Evolutionary conservation across 2,329 filamentous ascomycete genomes (phyloP), one percentile per base, ranked within the genome.

Genomic region (Alternaria solani): DNA sequence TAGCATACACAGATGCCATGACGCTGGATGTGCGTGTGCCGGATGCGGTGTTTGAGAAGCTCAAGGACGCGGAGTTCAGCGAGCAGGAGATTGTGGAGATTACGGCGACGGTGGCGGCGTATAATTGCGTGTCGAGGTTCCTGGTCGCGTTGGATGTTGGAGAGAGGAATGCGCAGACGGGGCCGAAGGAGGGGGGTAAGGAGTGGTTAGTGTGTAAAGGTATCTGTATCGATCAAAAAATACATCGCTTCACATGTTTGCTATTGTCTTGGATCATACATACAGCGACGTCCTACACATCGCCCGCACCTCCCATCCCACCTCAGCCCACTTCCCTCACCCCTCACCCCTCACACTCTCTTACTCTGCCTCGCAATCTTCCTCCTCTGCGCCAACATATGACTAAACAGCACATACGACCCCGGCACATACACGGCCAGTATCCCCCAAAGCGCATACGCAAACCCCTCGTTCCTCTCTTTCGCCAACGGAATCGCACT

Each of bases 341-440:
- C 4, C 4, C 25, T 7, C 14, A 2, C 11, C 1, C 49, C 11
- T 34, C 18, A 61, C 2, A 28, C 46, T 1, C n/a, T 48, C 25
- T 16, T 39, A 9, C 23, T 57, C 42, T 57, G 51, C 43, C 39
- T 52, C 4, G 38, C 47, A 28, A 94, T 87, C 85, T 93, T 96
- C 67, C 87, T 85, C 69, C 94, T 86, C 85, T 99, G 95, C 63
- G 85, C 85, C 84, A 98, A 92, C 95, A 99, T 98, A 80, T 99
- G 91, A 23, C 91, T 93, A 77, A 95, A 98, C 59, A 98, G 81
- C 57, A 96, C 86, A 73, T 95, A 96, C 4, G 91, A 87, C 74
- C 82, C 92, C 44, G 93, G 93, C 44, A 96, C 85, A 78, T 97
- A 97, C 56, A 92, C 84, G 5, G 85, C 84, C 70, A 97, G 73